phyloP scores from a whole-genome alignment of 1,284 basidiomycete species.

The Blastosporella zonata region DNA sequence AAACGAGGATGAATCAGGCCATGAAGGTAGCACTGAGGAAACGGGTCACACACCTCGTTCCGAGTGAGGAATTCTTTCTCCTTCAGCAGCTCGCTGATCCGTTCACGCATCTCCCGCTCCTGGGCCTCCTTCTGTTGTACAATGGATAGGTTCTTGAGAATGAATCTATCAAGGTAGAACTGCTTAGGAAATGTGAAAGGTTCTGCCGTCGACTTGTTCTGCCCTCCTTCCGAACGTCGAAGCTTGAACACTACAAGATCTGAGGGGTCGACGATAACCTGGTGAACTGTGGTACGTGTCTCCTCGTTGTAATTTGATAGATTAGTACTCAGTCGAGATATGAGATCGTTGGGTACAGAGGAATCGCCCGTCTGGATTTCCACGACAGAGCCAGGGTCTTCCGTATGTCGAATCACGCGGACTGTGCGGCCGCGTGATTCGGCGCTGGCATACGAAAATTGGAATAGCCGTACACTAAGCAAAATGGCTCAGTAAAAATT shows the following conservation, averaged over 20 bases:
- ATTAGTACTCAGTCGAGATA: slow-evolving; percentile 52
- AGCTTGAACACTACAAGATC: slow-evolving; percentile 63
- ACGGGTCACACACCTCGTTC: slow-evolving; percentile 47
- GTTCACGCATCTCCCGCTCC: slow-evolving; percentile 45
- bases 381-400: slow-evolving; percentile 32
- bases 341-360: slow-evolving; percentile 48
- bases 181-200: slow-evolving; percentile 59
- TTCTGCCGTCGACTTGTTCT: slow-evolving; percentile 35
- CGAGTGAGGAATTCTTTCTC: slow-evolving; percentile 47
- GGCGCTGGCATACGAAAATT: slow-evolving; percentile 32
- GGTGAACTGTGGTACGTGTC: slow-evolving; percentile 32
- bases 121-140: slow-evolving; percentile 44
- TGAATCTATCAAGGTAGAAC: slow-evolving; percentile 69
- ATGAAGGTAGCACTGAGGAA: background rate
- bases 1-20: slow-evolving; percentile 2
- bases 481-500: background rate
- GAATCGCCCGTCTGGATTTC: slow-evolving; percentile 30
- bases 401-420: slow-evolving; percentile 19
- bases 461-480: slow-evolving; percentile 29
- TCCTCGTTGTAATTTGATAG: slow-evolving; percentile 33
- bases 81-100: slow-evolving; percentile 43
- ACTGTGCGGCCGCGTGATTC: slow-evolving; percentile 23
- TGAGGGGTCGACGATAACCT: slow-evolving; percentile 59
- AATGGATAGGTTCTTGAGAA: slow-evolving; percentile 52
- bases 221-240: slow-evolving; percentile 21